Evolutionary conservation across 177 flowering plant genomes (phyloP).

Genomic region (Telopea speciosissima): DNA sequence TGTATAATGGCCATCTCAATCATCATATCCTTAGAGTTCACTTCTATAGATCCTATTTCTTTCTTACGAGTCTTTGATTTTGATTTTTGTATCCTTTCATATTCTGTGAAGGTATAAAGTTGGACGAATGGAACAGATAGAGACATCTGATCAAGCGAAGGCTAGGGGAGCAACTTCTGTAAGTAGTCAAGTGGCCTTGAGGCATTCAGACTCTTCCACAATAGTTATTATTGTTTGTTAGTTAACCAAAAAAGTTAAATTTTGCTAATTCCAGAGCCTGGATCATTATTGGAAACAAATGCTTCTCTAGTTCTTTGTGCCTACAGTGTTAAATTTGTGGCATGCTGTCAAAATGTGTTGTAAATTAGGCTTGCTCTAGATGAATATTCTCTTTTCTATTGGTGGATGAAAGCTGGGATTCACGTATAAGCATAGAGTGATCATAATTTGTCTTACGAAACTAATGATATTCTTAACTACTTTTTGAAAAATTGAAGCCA

Average conservation of each 20-base stretch:
- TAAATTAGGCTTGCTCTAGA: too few relatives aligned
- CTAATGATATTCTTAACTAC: too few relatives aligned
- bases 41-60: neutral
- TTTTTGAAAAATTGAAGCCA: too few relatives aligned
- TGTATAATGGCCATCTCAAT: too few relatives aligned
- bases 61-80: neutral
- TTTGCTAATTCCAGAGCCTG: neutral
- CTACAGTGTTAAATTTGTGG: neutral
- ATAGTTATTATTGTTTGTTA: too few relatives aligned
- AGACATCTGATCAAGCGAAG: conserved; percentile 90
- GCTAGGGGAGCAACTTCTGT: conserved; percentile 78
- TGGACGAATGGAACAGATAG: conserved; percentile 87
- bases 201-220: conserved; percentile 1
- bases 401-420: too few relatives aligned
- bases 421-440: too few relatives aligned
- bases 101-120: conserved; percentile 69
- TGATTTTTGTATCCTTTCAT: neutral
- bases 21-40: too few relatives aligned
- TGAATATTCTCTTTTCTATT: too few relatives aligned
- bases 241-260: neutral
- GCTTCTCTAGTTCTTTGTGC: neutral
- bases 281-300: neutral
- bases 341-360: neutral
- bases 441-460: too few relatives aligned
- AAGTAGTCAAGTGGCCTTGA: conserved; percentile 38